A percentile compares a stretch with the other conserved stretches of the same genome.
Evolutionary conservation across 179 eudicot species (phyloP).

Genomic region (Beta macrorhiza): DNA sequence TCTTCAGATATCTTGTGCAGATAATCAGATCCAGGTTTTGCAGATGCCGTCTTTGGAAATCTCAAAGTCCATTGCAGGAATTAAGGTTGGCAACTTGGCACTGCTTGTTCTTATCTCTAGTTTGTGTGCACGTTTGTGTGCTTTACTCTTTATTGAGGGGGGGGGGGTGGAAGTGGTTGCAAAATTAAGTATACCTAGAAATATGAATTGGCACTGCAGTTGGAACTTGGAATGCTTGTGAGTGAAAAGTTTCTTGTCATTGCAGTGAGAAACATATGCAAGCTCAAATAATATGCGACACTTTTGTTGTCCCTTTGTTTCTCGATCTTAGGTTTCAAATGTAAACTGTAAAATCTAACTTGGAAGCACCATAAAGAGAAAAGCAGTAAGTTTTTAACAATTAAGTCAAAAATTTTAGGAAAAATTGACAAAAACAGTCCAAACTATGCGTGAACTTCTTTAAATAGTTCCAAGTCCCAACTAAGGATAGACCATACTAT

Average conservation of each 20-base stretch:
- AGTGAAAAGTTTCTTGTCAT: background rate
- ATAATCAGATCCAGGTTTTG: constrained; percentile 72
- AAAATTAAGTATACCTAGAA: background rate
- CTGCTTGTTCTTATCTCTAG: constrained; percentile 1
- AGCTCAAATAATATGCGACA: background rate
- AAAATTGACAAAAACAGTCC: no score
- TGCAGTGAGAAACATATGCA: background rate
- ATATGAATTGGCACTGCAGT: background rate
- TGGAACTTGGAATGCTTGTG: background rate
- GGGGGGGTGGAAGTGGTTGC: background rate
- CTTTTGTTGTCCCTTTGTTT: background rate
- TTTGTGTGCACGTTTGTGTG: background rate
- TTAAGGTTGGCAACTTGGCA: constrained; percentile 83
- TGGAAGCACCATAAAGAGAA: background rate
- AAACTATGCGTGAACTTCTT: no score
- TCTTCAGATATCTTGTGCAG: constrained; percentile 83
- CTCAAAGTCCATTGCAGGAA: constrained; percentile 73
- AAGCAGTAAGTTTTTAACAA: no score
- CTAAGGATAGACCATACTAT: no score
- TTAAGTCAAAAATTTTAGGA: no score
- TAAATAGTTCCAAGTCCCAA: no score
- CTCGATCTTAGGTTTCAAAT: background rate
- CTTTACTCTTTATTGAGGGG: background rate
- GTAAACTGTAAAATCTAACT: background rate
- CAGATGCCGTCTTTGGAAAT: constrained; percentile 81